These are phyloP conservation scores for Geoglossum cookeanum DNA, from an alignment of 2,329 filamentous ascomycete genomes.

Conservation along the genomic window DNA sequence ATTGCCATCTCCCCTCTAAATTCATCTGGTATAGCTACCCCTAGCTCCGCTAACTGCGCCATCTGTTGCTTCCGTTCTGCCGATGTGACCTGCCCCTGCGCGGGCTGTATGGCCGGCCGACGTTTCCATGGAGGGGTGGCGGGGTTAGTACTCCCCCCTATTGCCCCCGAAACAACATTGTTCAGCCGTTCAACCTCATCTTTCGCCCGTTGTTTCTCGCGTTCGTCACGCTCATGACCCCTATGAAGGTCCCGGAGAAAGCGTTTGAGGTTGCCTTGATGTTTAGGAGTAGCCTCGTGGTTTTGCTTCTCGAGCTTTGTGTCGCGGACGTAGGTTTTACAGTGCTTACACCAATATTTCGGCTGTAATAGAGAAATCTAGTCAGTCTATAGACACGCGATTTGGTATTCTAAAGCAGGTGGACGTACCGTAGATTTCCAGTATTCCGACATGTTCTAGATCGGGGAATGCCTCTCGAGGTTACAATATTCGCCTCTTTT, in stretches of 20 bases:
- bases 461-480: neutral
- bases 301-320: constrained; percentile 77
- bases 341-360: constrained; percentile 97
- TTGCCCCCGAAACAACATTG: constrained; percentile 41
- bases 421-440: constrained; percentile 73
- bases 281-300: constrained; percentile 70
- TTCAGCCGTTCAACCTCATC: constrained; percentile 75
- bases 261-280: constrained; percentile 72
- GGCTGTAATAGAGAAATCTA: constrained; percentile 28
- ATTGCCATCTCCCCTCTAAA: constrained; percentile 67
- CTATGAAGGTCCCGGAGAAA: constrained; percentile 80
- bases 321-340: constrained; percentile 75
- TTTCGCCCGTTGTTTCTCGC: constrained; percentile 65
- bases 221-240: constrained; percentile 58
- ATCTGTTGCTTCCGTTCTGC: constrained; percentile 66
- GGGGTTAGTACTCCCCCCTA: neutral
- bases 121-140: constrained; percentile 14
- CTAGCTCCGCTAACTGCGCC: constrained; percentile 72
- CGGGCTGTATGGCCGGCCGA: constrained; percentile 11
- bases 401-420: neutral
- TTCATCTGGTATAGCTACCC: constrained; percentile 64
- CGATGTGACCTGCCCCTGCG: constrained; percentile 27
- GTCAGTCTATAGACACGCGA: neutral
- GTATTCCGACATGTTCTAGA: constrained; percentile 64
- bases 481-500: neutral